These are phyloP conservation scores for Malassezia globosa DNA, from an alignment of 1,284 basidiomycete species.

Conservation along the genomic window DNA sequence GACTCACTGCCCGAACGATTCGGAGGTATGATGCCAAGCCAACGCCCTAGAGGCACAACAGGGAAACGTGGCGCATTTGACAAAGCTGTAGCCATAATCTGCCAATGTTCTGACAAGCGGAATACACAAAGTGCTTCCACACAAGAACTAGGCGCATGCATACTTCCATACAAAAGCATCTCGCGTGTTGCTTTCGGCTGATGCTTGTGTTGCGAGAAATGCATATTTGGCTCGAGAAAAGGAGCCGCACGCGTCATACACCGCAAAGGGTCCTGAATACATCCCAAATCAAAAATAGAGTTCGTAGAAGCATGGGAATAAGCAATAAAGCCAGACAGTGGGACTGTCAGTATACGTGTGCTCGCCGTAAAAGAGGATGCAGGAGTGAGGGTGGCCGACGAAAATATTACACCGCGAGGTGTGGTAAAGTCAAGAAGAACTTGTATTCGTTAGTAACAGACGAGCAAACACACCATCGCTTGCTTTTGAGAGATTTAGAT, in stretches of 20 bases:
- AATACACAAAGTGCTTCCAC: constrained; percentile 80
- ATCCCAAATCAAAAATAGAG: constrained; percentile 49
- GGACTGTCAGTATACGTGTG: constrained; percentile 80
- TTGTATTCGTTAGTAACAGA: constrained; percentile 50
- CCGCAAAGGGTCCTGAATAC: constrained; percentile 1
- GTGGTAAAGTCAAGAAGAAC: constrained; percentile 68
- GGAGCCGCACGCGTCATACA: constrained; percentile 5
- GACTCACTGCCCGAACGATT: neutral
- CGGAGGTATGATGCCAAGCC: constrained; percentile 11
- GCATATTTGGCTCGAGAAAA: constrained; percentile 10
- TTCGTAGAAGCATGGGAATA: constrained; percentile 64
- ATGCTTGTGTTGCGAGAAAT: constrained; percentile 40
- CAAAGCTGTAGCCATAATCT: constrained; percentile 43
- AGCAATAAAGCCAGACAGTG: constrained; percentile 79
- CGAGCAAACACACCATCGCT: constrained; percentile 2
- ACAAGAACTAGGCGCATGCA: constrained; percentile 76
- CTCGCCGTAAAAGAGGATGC: constrained; percentile 61
- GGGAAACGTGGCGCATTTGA: constrained; percentile 37
- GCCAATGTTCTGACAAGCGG: constrained; percentile 54
- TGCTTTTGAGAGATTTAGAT: constrained; percentile 75
- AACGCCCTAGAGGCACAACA: constrained; percentile 50
- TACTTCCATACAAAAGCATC: constrained; percentile 79
- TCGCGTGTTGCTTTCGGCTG: constrained; percentile 51
- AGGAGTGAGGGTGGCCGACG: constrained; percentile 74
- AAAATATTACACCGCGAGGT: constrained; percentile 65